Conservation (phyloP, 352 stramenopile species). For the Pythium myriotylum region DNA sequence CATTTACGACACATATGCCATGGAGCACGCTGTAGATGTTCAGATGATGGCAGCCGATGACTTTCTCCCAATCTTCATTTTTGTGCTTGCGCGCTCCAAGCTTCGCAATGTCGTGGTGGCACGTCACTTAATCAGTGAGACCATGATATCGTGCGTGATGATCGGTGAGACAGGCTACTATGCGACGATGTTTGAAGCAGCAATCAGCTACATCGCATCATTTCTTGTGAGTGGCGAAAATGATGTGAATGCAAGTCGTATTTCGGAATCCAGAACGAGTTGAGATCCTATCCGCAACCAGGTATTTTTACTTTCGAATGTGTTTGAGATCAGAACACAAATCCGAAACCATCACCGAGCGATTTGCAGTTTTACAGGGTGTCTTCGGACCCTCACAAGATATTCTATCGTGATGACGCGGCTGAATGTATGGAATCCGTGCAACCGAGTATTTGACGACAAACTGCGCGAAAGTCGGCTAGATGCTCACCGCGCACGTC, state of each 20-base stretch:
- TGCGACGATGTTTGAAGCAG: conserved; percentile 76
- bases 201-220: conserved; percentile 67
- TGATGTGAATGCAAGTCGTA: neutral
- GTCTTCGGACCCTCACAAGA: too few species aligned
- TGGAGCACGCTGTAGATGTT: conserved; percentile 40
- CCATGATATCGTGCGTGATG: conserved; percentile 74
- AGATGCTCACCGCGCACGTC: conserved; percentile 42
- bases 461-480: conserved; percentile 39
- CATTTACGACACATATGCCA: conserved; percentile 66
- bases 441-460: conserved; percentile 49
- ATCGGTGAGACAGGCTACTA: conserved; percentile 84
- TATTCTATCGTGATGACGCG: conserved; percentile 8
- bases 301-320: conserved; percentile 15
- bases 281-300: neutral
- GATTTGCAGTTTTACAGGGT: too few species aligned
- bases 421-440: conserved; percentile 43
- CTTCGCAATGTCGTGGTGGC: conserved; percentile 63
- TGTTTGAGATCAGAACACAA: conserved; percentile 16
- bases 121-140: conserved; percentile 73
- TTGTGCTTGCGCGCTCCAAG: conserved; percentile 50
- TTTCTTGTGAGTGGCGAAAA: conserved; percentile 24
- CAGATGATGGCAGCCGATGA: conserved; percentile 68
- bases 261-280: neutral
- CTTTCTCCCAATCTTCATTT: conserved; percentile 85
- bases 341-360: neutral